A percentile compares a stretch with the other conserved stretches of the same genome.
phyloP scores from a whole-genome alignment of 768 basidiomycete species.

The Lactarius psammicola region DNA sequence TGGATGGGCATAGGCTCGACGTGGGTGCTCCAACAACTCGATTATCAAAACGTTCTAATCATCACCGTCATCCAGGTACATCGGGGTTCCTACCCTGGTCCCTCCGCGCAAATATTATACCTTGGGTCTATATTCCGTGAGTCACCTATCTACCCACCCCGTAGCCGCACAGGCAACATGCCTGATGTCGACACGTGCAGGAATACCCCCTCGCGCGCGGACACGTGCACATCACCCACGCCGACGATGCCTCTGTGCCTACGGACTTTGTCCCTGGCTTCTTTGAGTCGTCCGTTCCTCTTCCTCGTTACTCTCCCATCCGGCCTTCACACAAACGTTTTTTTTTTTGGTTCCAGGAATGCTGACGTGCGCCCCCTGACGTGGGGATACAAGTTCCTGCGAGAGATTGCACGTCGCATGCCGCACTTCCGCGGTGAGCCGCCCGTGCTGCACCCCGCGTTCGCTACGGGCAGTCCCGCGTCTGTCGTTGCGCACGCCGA shows the following conservation, averaged over 20 bases:
- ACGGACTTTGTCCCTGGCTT: constrained; percentile 30
- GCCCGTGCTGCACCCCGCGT: constrained; percentile 34
- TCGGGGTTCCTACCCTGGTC: constrained; percentile 21
- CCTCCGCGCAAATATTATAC: constrained; percentile 26
- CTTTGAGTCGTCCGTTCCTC: constrained; percentile 50
- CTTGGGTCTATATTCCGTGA: constrained; percentile 20
- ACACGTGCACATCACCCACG: constrained; percentile 29
- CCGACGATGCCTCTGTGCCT: constrained; percentile 25
- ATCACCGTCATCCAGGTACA: constrained; percentile 7
- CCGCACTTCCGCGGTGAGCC: constrained; percentile 37
- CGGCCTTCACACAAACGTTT: constrained; percentile 30
- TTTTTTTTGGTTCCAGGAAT: constrained; percentile 22
- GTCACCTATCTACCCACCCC: neutral
- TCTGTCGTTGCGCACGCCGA: constrained; percentile 11
- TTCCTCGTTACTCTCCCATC: constrained; percentile 39
- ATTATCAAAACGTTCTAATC: neutral
- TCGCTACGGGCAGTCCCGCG: constrained; percentile 35
- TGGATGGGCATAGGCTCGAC: constrained; percentile 43
- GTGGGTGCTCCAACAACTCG: constrained; percentile 37
- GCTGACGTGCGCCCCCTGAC: constrained; percentile 42
- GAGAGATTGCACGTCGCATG: constrained; percentile 57
- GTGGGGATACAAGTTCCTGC: constrained; percentile 53
- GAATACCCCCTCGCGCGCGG: constrained; percentile 28
- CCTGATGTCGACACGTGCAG: neutral
- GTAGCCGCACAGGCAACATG: too few relatives aligned